Conservation (phyloP, 805 yeast species). For the Kodamaea laetipori region DNA sequence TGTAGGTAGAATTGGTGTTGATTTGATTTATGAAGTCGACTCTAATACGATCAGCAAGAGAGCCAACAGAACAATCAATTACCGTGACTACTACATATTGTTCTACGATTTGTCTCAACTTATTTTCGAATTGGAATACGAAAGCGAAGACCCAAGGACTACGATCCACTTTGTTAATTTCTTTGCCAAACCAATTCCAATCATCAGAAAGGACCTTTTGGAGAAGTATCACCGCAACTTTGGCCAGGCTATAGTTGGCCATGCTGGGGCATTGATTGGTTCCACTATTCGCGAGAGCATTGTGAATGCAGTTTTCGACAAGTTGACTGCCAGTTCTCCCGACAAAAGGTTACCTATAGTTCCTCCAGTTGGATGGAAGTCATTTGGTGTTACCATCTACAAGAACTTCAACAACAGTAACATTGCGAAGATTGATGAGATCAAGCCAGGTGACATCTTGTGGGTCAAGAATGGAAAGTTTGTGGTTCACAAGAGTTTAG, state of each 20-base stretch:
- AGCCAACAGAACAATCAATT: slow-evolving; percentile 48
- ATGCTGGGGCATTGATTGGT: slow-evolving; percentile 38
- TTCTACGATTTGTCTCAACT: slow-evolving; percentile 74
- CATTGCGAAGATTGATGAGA: slow-evolving; percentile 57
- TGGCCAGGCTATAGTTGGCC: slow-evolving; percentile 51
- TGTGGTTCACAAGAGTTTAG: slow-evolving; percentile 60
- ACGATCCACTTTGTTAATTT: slow-evolving; percentile 42
- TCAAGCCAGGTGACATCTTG: slow-evolving; percentile 82
- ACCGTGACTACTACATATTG: slow-evolving; percentile 69
- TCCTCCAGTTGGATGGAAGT: slow-evolving; percentile 62
- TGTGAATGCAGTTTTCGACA: slow-evolving; percentile 24
- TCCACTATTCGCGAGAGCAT: slow-evolving; percentile 33
- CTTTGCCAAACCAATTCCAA: slow-evolving; percentile 45
- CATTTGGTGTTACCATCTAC: slow-evolving; percentile 75
- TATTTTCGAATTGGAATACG: slow-evolving; percentile 58
- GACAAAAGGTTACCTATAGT: slow-evolving; percentile 29
- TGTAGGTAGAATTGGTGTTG: slow-evolving; percentile 43
- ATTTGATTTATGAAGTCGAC: slow-evolving; percentile 67
- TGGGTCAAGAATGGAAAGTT: slow-evolving; percentile 77
- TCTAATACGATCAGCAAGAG: slow-evolving; percentile 57
- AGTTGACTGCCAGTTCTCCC: slow-evolving; percentile 16
- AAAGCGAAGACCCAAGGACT: slow-evolving; percentile 52
- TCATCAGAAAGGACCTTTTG: slow-evolving; percentile 48
- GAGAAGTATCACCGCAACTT: slow-evolving; percentile 49
- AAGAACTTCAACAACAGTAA: slow-evolving; percentile 42